phyloP scores from a whole-genome alignment of 179 eudicot genomes.

The Carnegiea gigantea region DNA sequence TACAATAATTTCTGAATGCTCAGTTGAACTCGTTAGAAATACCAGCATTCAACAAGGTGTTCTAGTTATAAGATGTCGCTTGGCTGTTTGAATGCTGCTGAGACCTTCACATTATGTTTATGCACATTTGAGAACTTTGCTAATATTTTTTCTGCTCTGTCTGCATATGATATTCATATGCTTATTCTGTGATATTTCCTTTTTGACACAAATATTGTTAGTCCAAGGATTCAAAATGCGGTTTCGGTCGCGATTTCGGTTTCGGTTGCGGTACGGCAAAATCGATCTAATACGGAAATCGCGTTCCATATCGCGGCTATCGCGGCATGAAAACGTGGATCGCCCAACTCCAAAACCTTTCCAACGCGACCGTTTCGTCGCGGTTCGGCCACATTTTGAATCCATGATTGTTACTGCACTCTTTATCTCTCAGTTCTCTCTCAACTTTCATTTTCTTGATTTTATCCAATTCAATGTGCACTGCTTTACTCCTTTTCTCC shows the following conservation, averaged over 20 bases:
- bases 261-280: too few species aligned
- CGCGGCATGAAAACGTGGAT: too few species aligned
- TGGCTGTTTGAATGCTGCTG: slow-evolving; percentile 1
- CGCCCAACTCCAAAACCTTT: too few species aligned
- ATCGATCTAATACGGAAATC: too few species aligned
- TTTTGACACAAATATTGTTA: not conserved
- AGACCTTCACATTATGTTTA: not conserved
- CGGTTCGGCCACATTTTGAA: too few species aligned
- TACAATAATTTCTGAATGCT: not conserved
- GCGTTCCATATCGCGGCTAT: too few species aligned
- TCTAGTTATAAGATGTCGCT: not conserved
- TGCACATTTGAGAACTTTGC: not conserved
- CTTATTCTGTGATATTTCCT: not conserved
- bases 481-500: not conserved
- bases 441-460: not conserved
- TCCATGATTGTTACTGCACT: not conserved
- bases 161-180: not conserved
- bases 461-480: not conserved
- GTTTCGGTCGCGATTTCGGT: too few species aligned
- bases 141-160: not conserved
- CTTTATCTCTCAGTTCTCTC: not conserved
- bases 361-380: too few species aligned
- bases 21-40: not conserved
- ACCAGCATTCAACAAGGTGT: not conserved
- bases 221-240: too few species aligned